Conservation (phyloP, 1,284 basidiomycete genomes). For the Fereydounia khargensis region DNA sequence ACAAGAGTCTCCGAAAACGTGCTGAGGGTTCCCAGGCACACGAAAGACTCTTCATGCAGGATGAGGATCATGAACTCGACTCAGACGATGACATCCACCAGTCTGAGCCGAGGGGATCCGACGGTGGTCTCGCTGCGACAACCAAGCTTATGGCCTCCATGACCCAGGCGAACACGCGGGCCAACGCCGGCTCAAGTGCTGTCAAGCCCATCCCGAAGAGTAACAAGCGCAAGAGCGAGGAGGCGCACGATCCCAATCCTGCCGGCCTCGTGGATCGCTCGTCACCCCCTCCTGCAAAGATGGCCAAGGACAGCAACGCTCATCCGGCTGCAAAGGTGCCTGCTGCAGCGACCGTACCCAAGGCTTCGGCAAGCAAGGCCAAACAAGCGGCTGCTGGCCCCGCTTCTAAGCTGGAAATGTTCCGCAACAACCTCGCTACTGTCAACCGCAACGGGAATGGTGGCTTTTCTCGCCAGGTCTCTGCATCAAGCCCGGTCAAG, state of each 20-base stretch:
- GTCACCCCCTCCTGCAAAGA: conserved; percentile 14
- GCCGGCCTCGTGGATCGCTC: not conserved
- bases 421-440: conserved; percentile 30
- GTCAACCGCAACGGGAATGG: conserved; percentile 22
- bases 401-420: conserved; percentile 29
- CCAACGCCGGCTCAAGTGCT: conserved; percentile 14
- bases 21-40: conserved; percentile 34
- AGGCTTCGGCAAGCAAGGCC: not conserved
- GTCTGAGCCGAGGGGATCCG: too few relatives aligned
- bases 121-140: not conserved
- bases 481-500: not conserved
- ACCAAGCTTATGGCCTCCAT: conserved; percentile 15
- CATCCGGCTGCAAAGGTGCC: conserved; percentile 15
- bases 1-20: conserved; percentile 48
- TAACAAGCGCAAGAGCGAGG: conserved; percentile 36
- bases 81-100: conserved; percentile 17
- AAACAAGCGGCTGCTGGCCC: conserved; percentile 6
- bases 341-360: conserved; percentile 3
- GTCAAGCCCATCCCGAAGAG: not conserved
- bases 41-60: conserved; percentile 1
- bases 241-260: conserved; percentile 1
- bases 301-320: conserved; percentile 15
- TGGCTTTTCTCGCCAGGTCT: not conserved
- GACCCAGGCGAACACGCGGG: conserved; percentile 29
- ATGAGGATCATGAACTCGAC: conserved; percentile 18